Evolutionary conservation across 108 stramenopile species (phyloP).

Genomic region (Fistulifera solaris): DNA sequence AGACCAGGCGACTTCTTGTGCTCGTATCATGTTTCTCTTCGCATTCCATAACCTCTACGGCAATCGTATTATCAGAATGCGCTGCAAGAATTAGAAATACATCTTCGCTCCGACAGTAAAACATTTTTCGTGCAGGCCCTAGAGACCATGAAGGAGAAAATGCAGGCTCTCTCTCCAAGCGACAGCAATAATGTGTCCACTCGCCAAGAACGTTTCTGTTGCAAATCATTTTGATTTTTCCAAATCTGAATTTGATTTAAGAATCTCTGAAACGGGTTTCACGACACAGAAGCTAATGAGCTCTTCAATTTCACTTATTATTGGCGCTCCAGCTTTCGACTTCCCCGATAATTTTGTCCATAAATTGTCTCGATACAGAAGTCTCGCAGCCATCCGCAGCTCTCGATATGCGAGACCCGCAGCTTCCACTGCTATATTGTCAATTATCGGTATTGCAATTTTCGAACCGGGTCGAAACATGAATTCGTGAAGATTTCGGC

Average conservation of each 20-base stretch:
- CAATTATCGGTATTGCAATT: constrained; percentile 26
- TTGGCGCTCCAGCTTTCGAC: not conserved
- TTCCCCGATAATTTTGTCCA: constrained; percentile 20
- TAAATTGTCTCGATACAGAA: constrained; percentile 17
- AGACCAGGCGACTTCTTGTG: too few relatives aligned
- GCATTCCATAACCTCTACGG: too few relatives aligned
- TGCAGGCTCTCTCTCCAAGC: constrained; percentile 22
- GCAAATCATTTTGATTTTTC: constrained; percentile 2
- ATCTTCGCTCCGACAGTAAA: not conserved
- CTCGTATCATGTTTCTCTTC: too few relatives aligned
- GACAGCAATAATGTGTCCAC: constrained; percentile 17
- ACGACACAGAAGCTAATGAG: not conserved
- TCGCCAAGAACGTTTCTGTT: constrained; percentile 9
- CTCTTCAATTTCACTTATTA: not conserved
- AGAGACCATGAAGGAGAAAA: constrained; percentile 20
- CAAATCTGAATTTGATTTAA: not conserved
- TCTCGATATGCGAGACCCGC: constrained; percentile 18
- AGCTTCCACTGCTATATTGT: constrained; percentile 28
- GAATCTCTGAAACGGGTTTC: not conserved
- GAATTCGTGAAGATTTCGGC: constrained; percentile 28
- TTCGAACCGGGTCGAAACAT: constrained; percentile 30
- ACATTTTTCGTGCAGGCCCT: not conserved
- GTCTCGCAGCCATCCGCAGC: constrained; percentile 17
- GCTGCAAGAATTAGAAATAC: not conserved
- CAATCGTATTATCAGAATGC: too few relatives aligned